phyloP scores from a whole-genome alignment of 2,329 filamentous ascomycete species.

The Penicillium sp. region DNA sequence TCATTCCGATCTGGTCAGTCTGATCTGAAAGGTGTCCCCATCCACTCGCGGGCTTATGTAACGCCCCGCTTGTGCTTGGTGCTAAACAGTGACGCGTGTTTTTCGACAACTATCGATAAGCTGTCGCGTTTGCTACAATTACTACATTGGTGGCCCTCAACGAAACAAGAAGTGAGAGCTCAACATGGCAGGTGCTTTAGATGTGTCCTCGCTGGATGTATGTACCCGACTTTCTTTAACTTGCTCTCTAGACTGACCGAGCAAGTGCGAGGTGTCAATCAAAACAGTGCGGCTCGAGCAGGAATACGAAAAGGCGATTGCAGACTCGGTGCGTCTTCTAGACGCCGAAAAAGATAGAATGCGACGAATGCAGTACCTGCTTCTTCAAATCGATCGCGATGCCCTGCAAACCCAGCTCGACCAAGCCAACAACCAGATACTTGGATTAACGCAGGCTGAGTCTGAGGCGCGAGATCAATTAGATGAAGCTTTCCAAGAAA shows the following conservation, averaged over 20 bases:
- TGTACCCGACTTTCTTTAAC: conserved; percentile 7
- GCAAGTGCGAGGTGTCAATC: conserved; percentile 50
- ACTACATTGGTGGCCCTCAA: too few species aligned
- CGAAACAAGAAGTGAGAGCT: neutral
- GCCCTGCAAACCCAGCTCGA: conserved; percentile 66
- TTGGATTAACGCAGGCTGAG: conserved; percentile 50
- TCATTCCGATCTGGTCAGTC: neutral
- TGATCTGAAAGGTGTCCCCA: conserved; percentile 20
- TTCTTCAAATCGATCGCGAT: conserved; percentile 75
- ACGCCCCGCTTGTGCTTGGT: conserved; percentile 5
- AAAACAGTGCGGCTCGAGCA: conserved; percentile 63
- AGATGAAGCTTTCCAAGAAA: conserved; percentile 52
- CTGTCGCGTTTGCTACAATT: neutral
- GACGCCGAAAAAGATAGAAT: conserved; percentile 75
- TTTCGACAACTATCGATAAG: neutral
- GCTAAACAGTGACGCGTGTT: conserved; percentile 1
- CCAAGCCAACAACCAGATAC: conserved; percentile 57
- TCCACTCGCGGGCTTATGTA: conserved; percentile 18
- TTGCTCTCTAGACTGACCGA: conserved; percentile 4
- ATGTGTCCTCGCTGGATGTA: conserved; percentile 29
- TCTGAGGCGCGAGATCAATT: conserved; percentile 50
- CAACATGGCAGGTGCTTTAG: conserved; percentile 14
- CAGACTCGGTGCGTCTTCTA: conserved; percentile 66
- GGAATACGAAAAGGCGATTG: conserved; percentile 66
- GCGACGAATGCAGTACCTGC: conserved; percentile 66